Evolutionary conservation across 345 rosid species (phyloP), one percentile per base, ranked within the genome.

Genomic region (Brassica nigra): DNA sequence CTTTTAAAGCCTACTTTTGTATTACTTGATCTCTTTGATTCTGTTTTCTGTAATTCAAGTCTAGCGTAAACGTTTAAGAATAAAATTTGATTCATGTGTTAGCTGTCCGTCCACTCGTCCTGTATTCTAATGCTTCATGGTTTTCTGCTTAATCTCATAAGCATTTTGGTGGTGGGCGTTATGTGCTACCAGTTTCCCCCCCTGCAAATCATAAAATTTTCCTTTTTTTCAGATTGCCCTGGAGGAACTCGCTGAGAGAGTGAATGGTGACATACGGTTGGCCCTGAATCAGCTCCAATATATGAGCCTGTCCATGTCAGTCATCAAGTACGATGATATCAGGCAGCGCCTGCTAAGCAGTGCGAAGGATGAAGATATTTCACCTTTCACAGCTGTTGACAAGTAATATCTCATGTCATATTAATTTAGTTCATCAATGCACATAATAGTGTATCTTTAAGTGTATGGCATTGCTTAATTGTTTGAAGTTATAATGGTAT

Each of bases 311-410:
- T 95, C 97, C 78, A 83, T 89, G 96, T 86, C 94, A 20, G 85
- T 81, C 44, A 91, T 95, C 69, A 88, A 93, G 77, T 95, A 88
- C 77, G 96, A 93, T 86, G 98, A 95, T 83, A 85, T 95, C 73
- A 87, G 92, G 86, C 87, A 88, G 59, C 94, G 96, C 77, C 93
- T 95, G 84, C 87, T 87, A 71, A 88, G 88, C 84, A 88, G 95
- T 84, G 85, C 91, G 28, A 95, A 95, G 84, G 99, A 95, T 86
- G 99, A 95, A 91, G 98, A 95, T 85, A 89, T 95, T 58, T 95
- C 99, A 27, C 99, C 99, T 29, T 95, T 95, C 85, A 86, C 98
- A 37, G 99, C 97, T 73, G 97, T 95, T 68, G 99, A 95, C 79
- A 93, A 91, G 99, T 95, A 95, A 83, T 88, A 52, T 70, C 57